A percentile compares a stretch with the other conserved stretches of the same genome.
Evolutionary conservation across 306 rosid genomes (phyloP).

Genomic region (Oemleria cerasiformis): DNA sequence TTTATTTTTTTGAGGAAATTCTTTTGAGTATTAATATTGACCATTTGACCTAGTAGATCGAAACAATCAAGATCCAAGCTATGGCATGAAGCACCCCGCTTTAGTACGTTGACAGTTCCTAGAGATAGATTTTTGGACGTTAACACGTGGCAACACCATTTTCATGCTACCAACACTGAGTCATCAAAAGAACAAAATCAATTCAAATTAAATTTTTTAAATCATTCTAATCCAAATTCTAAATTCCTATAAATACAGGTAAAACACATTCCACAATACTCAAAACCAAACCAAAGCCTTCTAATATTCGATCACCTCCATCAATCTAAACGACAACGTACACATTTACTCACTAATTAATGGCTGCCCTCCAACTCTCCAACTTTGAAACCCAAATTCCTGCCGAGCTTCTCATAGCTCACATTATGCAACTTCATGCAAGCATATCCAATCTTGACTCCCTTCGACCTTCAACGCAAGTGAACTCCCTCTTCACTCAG

Average conservation of each 20-base stretch:
- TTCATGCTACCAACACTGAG: no score
- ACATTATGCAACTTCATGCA: conserved; percentile 45
- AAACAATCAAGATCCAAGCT: no score
- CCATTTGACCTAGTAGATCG: no score
- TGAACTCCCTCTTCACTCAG: conserved; percentile 56
- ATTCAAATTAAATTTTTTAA: neutral
- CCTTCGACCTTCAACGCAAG: conserved; percentile 65
- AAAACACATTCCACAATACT: conserved; percentile 2
- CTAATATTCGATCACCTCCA: no score
- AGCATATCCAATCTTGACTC: conserved; percentile 59
- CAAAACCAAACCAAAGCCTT: neutral
- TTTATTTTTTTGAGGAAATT: no score
- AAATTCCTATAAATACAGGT: conserved; percentile 39
- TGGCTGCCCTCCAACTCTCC: conserved; percentile 52
- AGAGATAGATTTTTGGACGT: no score
- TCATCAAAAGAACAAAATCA: no score
- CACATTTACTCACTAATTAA: conserved; percentile 21
- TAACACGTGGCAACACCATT: no score
- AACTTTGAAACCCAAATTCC: conserved; percentile 43
- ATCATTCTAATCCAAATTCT: conserved; percentile 3
- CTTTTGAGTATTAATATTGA: no score
- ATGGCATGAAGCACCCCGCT: no score
- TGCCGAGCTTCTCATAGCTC: conserved; percentile 32
- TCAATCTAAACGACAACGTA: neutral
- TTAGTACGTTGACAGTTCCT: neutral